Evolutionary conservation across 2,329 filamentous ascomycete genomes (phyloP), one percentile per base, ranked within the genome.

Genomic region (Zymoseptoria brevis): DNA sequence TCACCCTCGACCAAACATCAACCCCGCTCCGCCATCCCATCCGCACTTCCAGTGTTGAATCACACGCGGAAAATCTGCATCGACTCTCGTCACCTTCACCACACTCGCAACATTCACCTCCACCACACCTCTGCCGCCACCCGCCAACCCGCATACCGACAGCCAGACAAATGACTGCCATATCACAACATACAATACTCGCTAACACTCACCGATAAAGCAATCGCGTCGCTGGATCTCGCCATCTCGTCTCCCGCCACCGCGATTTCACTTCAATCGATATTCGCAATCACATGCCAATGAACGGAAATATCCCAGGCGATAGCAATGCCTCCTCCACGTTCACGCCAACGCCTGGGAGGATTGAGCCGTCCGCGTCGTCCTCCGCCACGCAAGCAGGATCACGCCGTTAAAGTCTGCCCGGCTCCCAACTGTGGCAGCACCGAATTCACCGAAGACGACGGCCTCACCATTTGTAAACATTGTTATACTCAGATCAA

Each of bases 401-500:
- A 48, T n/a, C 19, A 56, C n/a, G 50, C 58, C 24, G 55, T 54
- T 16, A 59, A 61, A 30, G 58, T 50, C 19, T 66, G 64, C 62
- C 58, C 59, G 1, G 58, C 53, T 9, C 51, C 51, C 51, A 54
- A 53, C 2, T 66, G 64, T 48, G 58, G 59, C 53, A 57, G 60
- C 55, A 62, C 61, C 19, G 58, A 63, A 2, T 55, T 63, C 35
- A 68, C 69, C 35, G 71, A 73, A 49, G 66, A 68, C 19, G 72
- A 75, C 54, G 74, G 73, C 57, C 64, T 77, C 61, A 76, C 78
- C 63, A 80, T 89, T 66, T 97, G 94, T 75, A 84, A 86, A 62
- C 87, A 84, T 53, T 97, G 94, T 74, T 93, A 91, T 81, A 87
- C 85, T 61, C 85, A 96, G 65, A 84, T 93, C 58, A 87, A 89